These are phyloP conservation scores for Penicillium sp. DNA, from an alignment of 2,329 filamentous ascomycete species.

Conservation along the genomic window DNA sequence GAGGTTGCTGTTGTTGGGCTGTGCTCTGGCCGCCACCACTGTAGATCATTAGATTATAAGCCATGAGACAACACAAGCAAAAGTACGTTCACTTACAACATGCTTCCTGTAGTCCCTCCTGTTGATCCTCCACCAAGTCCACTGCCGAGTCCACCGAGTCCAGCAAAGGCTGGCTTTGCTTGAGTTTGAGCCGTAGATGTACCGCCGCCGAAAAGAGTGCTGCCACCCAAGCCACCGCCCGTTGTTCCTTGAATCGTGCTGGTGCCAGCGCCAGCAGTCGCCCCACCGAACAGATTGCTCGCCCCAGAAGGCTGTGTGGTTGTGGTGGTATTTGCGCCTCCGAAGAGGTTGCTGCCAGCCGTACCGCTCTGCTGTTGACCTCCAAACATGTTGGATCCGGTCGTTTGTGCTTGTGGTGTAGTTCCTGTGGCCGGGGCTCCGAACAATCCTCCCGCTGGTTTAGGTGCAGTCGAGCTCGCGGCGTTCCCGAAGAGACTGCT, in stretches of 20 bases:
- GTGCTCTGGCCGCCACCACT: constrained; percentile 27
- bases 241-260: constrained; percentile 10
- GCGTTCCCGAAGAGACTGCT: constrained; percentile 33
- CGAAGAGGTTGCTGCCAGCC: constrained; percentile 32
- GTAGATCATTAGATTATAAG: not conserved
- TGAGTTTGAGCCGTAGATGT: constrained; percentile 33
- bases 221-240: constrained; percentile 8
- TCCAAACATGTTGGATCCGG: constrained; percentile 36
- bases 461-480: constrained; percentile 26
- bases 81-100: constrained; percentile 1
- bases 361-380: constrained; percentile 31
- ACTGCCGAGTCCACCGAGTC: constrained; percentile 2
- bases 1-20: constrained; percentile 41
- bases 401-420: constrained; percentile 30
- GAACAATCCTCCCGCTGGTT: constrained; percentile 35
- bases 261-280: constrained; percentile 12
- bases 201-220: constrained; percentile 3
- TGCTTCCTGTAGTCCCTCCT: not conserved
- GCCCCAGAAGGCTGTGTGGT: constrained; percentile 31
- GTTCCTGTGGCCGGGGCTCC: constrained; percentile 24
- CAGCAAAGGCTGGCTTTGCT: constrained; percentile 34
- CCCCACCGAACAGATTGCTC: constrained; percentile 34
- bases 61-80: not conserved
- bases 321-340: constrained; percentile 25
- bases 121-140: not conserved